Percentiles rank a stretch among this genome's conserved stretches.
Conservation (phyloP, 306 rosid genomes). For the Cicer judaicum region DNA sequence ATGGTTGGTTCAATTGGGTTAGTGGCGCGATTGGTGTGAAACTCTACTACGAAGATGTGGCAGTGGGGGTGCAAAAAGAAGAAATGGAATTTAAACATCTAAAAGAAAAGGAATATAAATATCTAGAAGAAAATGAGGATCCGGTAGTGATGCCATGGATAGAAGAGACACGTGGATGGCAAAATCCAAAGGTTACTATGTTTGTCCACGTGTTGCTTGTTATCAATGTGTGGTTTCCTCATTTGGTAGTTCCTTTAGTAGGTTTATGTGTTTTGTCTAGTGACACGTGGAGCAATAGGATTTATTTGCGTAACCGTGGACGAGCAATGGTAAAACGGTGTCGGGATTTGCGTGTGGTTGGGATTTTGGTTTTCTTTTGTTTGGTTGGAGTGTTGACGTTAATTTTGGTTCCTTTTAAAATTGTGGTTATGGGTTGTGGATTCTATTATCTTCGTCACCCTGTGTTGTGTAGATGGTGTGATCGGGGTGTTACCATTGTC, state of each 20-base stretch:
- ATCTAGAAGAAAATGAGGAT: neutral
- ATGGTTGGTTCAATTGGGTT: conserved; percentile 46
- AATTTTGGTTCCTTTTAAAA: conserved; percentile 65
- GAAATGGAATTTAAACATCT: too few species aligned
- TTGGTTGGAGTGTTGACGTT: conserved; percentile 60
- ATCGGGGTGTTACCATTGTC: too few species aligned
- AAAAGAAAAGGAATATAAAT: too few species aligned
- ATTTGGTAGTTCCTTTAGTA: conserved; percentile 63
- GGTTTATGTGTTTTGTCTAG: conserved; percentile 60
- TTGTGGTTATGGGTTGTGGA: conserved; percentile 71
- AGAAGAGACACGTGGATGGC: conserved; percentile 78
- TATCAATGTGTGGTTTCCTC: conserved; percentile 83
- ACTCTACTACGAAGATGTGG: conserved; percentile 61
- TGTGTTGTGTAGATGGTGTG: conserved; percentile 46
- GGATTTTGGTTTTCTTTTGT: conserved; percentile 69
- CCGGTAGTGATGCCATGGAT: conserved; percentile 50
- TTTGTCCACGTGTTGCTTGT: conserved; percentile 69
- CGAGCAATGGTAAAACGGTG: conserved; percentile 84
- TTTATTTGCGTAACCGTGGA: conserved; percentile 54
- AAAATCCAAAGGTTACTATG: conserved; percentile 69
- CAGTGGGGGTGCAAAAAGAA: neutral
- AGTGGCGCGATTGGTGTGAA: conserved; percentile 77
- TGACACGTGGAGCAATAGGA: conserved; percentile 76
- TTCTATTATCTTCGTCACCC: conserved; percentile 84
- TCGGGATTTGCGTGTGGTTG: conserved; percentile 68